Conservation (phyloP, 208 protist genomes). For the Balamuthia mandrillaris region DNA sequence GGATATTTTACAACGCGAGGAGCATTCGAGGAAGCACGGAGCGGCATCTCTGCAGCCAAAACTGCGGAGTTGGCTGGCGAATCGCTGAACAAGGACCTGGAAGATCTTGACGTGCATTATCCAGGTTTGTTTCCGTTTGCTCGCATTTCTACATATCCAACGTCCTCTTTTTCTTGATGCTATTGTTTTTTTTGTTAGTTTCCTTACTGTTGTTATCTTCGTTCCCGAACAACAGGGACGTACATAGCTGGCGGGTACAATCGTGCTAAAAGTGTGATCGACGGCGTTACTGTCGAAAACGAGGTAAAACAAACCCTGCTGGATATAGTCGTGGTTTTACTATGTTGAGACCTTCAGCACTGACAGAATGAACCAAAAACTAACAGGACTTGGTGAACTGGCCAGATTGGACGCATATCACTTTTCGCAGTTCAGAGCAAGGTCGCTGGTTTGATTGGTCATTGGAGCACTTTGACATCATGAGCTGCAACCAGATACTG, state of each 20-base stretch:
- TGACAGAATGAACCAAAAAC: too few species aligned
- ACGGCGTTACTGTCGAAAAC: neutral
- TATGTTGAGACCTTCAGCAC: too few species aligned
- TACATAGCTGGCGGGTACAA: slow-evolving; percentile 31
- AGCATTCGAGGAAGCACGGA: neutral
- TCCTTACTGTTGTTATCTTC: too few species aligned
- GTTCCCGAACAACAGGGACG: too few species aligned
- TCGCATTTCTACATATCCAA: too few species aligned
- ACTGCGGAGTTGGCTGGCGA: neutral
- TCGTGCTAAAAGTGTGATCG: neutral
- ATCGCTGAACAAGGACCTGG: neutral
- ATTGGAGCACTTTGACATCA: too few species aligned
- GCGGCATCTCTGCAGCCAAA: neutral
- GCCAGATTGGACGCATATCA: slow-evolving; percentile 34
- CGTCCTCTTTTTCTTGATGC: too few species aligned
- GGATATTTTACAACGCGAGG: slow-evolving; percentile 34
- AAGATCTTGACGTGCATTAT: slow-evolving; percentile 8
- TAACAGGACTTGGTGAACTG: slow-evolving; percentile 23
- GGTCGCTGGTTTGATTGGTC: too few species aligned
- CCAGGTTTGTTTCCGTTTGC: too few species aligned
- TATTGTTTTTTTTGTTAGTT: too few species aligned
- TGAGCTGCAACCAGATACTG: too few species aligned
- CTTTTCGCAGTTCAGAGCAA: neutral
- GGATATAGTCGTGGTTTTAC: neutral
- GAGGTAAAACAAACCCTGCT: neutral